Percentiles rank a stretch among this genome's conserved stretches.
phyloP scores from a whole-genome alignment of 129 eudicot species.

The Arctium lappa region DNA sequence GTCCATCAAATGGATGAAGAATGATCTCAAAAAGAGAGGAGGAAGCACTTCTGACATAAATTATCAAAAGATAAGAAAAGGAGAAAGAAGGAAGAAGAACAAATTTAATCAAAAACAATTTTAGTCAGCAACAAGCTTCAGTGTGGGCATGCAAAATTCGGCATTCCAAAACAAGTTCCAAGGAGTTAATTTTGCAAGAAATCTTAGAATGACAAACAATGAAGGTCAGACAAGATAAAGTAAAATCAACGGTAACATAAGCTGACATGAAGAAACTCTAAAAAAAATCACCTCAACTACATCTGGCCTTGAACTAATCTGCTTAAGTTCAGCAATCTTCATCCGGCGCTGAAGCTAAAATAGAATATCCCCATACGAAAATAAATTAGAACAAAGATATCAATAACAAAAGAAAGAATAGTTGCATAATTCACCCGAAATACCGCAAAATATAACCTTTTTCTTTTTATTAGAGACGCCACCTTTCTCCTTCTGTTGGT shows the following conservation, averaged over 20 bases:
- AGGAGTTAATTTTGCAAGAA: neutral
- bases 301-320: slow-evolving; percentile 87
- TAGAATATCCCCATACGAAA: neutral
- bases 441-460: slow-evolving; percentile 52
- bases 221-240: neutral
- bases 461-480: slow-evolving; percentile 92
- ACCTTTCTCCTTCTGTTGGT: slow-evolving; percentile 69
- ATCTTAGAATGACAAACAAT: neutral
- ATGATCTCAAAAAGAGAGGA: too few relatives aligned
- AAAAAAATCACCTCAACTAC: slow-evolving; percentile 77
- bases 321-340: slow-evolving; percentile 98
- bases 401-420: neutral
- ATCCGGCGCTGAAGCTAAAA: slow-evolving; percentile 91
- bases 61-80: neutral
- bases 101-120: neutral
- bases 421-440: neutral
- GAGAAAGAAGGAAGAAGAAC: neutral
- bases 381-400: slow-evolving; percentile 1
- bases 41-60: neutral
- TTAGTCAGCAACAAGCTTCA: neutral
- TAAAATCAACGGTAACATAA: neutral
- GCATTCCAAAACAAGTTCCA: neutral
- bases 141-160: neutral
- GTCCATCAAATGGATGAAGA: neutral
- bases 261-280: neutral